Evolutionary conservation across 2,329 filamentous ascomycete genomes (phyloP).

Genomic region (Coniochaeta hoffmannii): DNA sequence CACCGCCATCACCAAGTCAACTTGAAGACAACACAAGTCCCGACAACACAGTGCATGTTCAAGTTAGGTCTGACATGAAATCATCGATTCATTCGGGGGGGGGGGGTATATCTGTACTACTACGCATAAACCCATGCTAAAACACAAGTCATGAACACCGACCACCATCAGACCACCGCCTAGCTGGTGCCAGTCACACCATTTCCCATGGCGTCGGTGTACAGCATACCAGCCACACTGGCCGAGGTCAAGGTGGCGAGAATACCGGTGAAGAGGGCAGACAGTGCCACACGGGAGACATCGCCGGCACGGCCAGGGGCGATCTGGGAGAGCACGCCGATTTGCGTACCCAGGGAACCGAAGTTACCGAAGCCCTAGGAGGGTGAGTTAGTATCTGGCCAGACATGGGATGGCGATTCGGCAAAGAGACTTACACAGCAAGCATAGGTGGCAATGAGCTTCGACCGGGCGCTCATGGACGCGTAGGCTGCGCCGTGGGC

Average conservation of each 20-base stretch:
- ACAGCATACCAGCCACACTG: slow-evolving; percentile 66
- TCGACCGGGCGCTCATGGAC: slow-evolving; percentile 59
- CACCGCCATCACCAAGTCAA: no score
- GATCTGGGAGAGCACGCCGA: slow-evolving; percentile 78
- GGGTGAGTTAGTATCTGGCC: slow-evolving; percentile 9
- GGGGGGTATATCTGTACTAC: no score
- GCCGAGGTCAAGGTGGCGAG: slow-evolving; percentile 74
- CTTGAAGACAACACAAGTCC: no score
- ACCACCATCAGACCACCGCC: no score
- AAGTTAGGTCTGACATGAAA: no score
- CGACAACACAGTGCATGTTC: no score
- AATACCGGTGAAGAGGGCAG: slow-evolving; percentile 70
- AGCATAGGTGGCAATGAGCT: slow-evolving; percentile 78
- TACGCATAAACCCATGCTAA: no score
- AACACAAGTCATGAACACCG: no score
- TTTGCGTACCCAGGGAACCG: slow-evolving; percentile 80
- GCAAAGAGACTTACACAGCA: slow-evolving; percentile 53
- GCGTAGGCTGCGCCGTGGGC: slow-evolving; percentile 43
- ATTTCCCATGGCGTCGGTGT: background rate
- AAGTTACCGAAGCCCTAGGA: slow-evolving; percentile 69
- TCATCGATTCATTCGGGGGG: no score
- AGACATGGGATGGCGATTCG: slow-evolving; percentile 20
- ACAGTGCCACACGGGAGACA: slow-evolving; percentile 67
- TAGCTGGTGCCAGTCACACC: background rate
- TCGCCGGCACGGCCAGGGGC: slow-evolving; percentile 67